Conservation (phyloP, 2,329 filamentous ascomycete species). For the Aspergillus luchuensis region DNA sequence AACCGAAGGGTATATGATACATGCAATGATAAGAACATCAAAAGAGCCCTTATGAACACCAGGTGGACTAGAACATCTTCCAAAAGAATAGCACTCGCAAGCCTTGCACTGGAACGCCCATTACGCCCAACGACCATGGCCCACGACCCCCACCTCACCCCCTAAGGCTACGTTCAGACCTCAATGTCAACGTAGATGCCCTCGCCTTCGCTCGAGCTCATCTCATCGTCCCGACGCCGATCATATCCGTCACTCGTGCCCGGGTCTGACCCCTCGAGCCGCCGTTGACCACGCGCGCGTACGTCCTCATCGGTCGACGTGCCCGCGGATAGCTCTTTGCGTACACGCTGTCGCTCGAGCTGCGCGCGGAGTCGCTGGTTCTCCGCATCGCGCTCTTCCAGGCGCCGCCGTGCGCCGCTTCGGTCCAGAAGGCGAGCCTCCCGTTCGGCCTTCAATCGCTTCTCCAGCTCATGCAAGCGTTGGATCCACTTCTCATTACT, state of each 20-base stretch:
- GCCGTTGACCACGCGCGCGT: slow-evolving; percentile 8
- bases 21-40: slow-evolving; percentile 7
- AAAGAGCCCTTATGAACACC: not conserved
- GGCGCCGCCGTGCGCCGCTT: slow-evolving; percentile 74
- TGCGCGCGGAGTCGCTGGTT: slow-evolving; percentile 69
- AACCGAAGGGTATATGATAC: slow-evolving; percentile 16
- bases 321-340: slow-evolving; percentile 33
- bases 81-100: not conserved
- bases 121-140: not conserved
- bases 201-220: slow-evolving; percentile 42
- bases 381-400: slow-evolving; percentile 74
- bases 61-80: not conserved
- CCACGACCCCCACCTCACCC: too few species aligned
- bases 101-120: not conserved
- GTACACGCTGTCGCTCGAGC: slow-evolving; percentile 60
- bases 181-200: slow-evolving; percentile 43
- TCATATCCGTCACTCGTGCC: slow-evolving; percentile 17
- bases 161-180: slow-evolving; percentile 24
- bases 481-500: slow-evolving; percentile 79
- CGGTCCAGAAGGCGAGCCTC: slow-evolving; percentile 85
- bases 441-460: slow-evolving; percentile 83
- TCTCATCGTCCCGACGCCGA: slow-evolving; percentile 31
- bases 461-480: slow-evolving; percentile 81
- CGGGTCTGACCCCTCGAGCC: slow-evolving; percentile 13
- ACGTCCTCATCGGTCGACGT: slow-evolving; percentile 25